phyloP scores from a whole-genome alignment of 805 yeast genomes.

The Ogataea henricii region DNA sequence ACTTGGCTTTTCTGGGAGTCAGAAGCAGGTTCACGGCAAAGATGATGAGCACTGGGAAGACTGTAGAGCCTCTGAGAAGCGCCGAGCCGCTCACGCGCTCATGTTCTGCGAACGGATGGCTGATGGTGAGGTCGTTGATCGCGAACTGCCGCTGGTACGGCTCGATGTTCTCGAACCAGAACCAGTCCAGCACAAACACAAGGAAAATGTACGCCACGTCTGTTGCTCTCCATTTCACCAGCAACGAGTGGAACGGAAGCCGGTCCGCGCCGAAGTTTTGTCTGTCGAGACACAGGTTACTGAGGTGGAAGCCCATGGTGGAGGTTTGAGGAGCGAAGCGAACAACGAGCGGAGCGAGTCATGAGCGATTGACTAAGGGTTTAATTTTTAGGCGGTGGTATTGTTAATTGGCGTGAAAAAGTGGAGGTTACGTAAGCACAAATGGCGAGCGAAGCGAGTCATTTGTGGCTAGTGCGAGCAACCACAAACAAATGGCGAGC shows the following conservation, averaged over 20 bases:
- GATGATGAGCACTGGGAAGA: conserved; percentile 51
- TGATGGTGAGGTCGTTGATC: conserved; percentile 72
- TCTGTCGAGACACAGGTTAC: conserved; percentile 27
- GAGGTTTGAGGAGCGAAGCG: neutral
- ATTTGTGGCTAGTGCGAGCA: too few relatives aligned
- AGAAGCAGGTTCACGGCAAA: conserved; percentile 32
- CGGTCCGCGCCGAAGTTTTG: conserved; percentile 29
- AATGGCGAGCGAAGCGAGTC: neutral
- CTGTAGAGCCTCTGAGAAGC: conserved; percentile 54
- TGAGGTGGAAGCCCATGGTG: conserved; percentile 18
- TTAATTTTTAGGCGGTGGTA: too few relatives aligned
- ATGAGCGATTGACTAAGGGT: too few relatives aligned
- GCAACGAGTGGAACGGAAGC: conserved; percentile 21
- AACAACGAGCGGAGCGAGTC: neutral
- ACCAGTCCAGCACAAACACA: conserved; percentile 24
- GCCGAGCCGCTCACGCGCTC: conserved; percentile 67
- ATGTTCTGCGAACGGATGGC: conserved; percentile 75
- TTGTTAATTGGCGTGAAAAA: neutral
- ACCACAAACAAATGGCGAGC: too few relatives aligned
- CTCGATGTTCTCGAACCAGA: conserved; percentile 32
- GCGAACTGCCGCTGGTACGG: conserved; percentile 83
- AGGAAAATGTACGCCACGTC: conserved; percentile 27
- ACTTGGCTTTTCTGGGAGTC: conserved; percentile 53
- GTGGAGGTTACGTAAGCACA: neutral
- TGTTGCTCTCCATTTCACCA: conserved; percentile 30